Conservation (phyloP, 352 stramenopile species). For the Pythium grandisporangium region DNA sequence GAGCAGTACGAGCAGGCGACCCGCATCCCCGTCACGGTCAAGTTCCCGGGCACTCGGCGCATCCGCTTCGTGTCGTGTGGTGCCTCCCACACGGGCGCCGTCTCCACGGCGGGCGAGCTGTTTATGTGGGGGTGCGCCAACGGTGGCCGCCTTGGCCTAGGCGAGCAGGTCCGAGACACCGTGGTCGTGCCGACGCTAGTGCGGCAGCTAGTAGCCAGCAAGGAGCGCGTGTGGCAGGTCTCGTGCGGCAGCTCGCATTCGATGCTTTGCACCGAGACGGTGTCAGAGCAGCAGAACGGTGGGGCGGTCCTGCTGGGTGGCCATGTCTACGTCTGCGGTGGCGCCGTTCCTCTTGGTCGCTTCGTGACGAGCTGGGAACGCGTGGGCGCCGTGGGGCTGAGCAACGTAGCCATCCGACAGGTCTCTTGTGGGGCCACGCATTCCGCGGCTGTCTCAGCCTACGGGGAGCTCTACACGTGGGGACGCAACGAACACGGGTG, state of each 20-base stretch:
- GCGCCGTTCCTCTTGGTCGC: constrained; percentile 71
- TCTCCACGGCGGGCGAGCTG: constrained; percentile 54
- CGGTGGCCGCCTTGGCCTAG: constrained; percentile 87
- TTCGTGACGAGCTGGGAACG: constrained; percentile 66
- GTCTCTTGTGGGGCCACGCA: constrained; percentile 86
- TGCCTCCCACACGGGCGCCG: constrained; percentile 66
- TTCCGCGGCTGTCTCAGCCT: constrained; percentile 81
- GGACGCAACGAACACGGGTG: constrained; percentile 86
- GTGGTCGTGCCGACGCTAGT: constrained; percentile 78
- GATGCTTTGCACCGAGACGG: constrained; percentile 65
- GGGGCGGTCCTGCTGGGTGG: constrained; percentile 70
- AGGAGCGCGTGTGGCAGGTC: constrained; percentile 72
- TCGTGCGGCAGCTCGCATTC: constrained; percentile 75
- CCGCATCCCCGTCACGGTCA: constrained; percentile 52
- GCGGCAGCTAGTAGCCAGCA: constrained; percentile 42
- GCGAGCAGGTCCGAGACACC: constrained; percentile 42
- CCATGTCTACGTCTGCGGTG: constrained; percentile 83
- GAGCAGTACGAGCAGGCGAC: constrained; percentile 71
- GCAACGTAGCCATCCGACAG: constrained; percentile 40
- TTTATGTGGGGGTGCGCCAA: constrained; percentile 91
- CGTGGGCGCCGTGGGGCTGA: constrained; percentile 42
- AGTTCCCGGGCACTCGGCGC: constrained; percentile 47
- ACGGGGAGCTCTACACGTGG: constrained; percentile 91
- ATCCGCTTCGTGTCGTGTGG: constrained; percentile 85
- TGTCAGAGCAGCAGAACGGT: constrained; percentile 36